Base-by-base conservation (phyloP, 2,329 filamentous ascomycete species). In the Apiospora hydei region DNA sequence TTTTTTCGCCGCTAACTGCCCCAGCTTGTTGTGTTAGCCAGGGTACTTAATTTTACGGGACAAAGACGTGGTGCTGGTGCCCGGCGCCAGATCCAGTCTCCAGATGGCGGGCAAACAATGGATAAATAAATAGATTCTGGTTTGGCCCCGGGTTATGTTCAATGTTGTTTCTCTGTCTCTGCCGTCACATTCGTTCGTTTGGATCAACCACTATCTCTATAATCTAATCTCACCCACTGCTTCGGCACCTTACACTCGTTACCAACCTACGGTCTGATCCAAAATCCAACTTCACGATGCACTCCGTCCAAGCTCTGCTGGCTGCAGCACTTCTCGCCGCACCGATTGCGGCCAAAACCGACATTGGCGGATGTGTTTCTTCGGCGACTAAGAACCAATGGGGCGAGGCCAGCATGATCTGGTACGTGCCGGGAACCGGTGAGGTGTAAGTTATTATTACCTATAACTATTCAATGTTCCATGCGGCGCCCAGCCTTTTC, bases 351-450 rank as follows among this genome's bases (percentile, higher is more conserved):
- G 86, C 85, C 66, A 84, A 78, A 74, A 88, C 86, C 46, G 84
- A 87, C 75, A 76, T 86, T 53, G 70, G 47, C 0, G 87, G 85
- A 77, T 88, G 87, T 81, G 83, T 83, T 14, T 83, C 81, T 3
- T 81, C 78, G 47, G 71, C 76, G 70, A 81, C 79, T 4, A 78
- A 83, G 69, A 74, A 79, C 71, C 71, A 70, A 71, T 81, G 80
- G 74, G 82, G 81, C 75, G 81, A 81, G 67, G 84, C 84, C 61
- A 87, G 84, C 71, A 73, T 86, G 67, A 80, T 90, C 77, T 92
- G 85, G 84, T 92, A 89, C 80, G 87, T 91, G 70, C 90, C 90
- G 1, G 89, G 82, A 75, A 89, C 87, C 24, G 89, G 90, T 78
- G 90, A 92, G 83, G 84, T 92, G 78, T 68, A 68, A 68, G 66